Conservation (phyloP, 306 rosid genomes). For the Luffa acutangula region DNA sequence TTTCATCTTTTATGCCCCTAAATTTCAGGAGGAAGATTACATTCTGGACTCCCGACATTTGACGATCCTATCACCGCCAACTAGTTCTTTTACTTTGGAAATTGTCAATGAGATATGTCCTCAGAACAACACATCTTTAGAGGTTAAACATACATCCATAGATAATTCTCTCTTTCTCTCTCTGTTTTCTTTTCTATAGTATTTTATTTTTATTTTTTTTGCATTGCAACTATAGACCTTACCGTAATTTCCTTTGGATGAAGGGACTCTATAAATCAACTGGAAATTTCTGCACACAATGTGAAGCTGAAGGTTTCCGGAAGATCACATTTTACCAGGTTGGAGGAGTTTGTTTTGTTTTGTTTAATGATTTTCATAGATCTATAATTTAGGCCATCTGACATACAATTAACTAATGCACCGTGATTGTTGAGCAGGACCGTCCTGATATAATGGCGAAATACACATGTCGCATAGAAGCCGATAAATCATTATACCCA, state of each 20-base stretch:
- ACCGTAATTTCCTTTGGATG: conserved; percentile 23
- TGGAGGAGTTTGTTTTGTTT: background rate
- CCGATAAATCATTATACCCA: conserved; percentile 77
- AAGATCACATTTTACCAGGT: conserved; percentile 92
- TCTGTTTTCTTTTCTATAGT: background rate
- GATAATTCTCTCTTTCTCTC: background rate
- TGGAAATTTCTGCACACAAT: conserved; percentile 94
- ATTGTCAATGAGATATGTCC: conserved; percentile 67
- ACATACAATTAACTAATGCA: conserved; percentile 19
- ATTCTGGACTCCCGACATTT: conserved; percentile 59
- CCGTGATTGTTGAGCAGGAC: conserved; percentile 45
- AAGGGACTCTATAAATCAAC: conserved; percentile 93
- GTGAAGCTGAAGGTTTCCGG: conserved; percentile 99
- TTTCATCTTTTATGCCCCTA: background rate
- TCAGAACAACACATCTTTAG: conserved; percentile 82
- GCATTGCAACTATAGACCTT: conserved; percentile 1
- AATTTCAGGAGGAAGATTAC: conserved; percentile 57
- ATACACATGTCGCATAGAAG: conserved; percentile 75
- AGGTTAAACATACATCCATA: conserved; percentile 34
- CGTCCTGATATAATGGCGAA: conserved; percentile 99
- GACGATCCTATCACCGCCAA: conserved; percentile 58
- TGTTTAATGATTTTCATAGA: background rate
- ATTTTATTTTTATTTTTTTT: background rate
- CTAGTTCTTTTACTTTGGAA: conserved; percentile 61
- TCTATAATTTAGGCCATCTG: background rate